phyloP scores from a whole-genome alignment of 1,139 yeast species.

The Geotrichum aggregatum region DNA sequence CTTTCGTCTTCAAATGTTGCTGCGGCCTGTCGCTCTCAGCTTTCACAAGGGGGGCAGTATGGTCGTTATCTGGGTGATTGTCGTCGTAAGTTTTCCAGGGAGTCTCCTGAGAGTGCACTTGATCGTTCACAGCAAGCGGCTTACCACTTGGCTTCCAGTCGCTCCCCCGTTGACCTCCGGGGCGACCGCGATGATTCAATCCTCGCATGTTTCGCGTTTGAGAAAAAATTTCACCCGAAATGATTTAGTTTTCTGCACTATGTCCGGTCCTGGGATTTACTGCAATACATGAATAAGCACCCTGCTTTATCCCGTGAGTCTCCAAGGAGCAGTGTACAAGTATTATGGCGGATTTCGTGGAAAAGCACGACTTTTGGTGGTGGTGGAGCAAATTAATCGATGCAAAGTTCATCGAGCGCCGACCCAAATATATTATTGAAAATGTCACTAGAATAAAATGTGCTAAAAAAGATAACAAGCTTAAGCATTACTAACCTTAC shows the following conservation, averaged over 20 bases:
- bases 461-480: too few species aligned
- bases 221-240: neutral
- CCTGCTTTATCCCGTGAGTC: neutral
- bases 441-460: too few species aligned
- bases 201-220: slow-evolving; percentile 10
- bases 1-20: neutral
- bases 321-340: neutral
- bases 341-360: neutral
- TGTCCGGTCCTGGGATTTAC: neutral
- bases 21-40: neutral
- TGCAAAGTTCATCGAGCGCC: neutral
- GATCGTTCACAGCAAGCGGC: neutral
- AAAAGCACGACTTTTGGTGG: neutral
- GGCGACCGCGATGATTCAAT: slow-evolving; percentile 8
- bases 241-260: neutral
- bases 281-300: neutral
- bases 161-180: slow-evolving; percentile 4
- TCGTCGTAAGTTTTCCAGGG: too few species aligned
- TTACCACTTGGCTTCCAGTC: neutral
- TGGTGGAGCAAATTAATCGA: neutral
- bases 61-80: too few species aligned
- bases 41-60: neutral
- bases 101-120: neutral
- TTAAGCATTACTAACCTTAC: neutral
- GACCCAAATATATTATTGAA: neutral